Evolutionary conservation across 306 rosid genomes (phyloP), one percentile per base, ranked within the genome.

Genomic region (Cucumis cinereus): DNA sequence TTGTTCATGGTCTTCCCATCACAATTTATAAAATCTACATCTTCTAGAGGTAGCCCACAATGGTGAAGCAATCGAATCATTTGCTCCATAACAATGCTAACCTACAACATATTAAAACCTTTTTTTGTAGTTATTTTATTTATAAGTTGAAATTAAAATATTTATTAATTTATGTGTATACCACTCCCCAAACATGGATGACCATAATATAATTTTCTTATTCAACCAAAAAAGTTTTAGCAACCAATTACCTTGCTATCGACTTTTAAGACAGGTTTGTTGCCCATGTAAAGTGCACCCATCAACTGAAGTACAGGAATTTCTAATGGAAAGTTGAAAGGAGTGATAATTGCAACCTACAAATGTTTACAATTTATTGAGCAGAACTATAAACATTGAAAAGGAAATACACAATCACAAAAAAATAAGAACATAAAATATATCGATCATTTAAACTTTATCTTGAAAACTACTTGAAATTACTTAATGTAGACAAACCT

Each of bases 211-310:
- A 2, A 58, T 58, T 58, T 58, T 23, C 35, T 61, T 26, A 15
- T 10, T 11, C 54, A 0, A 9, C 4, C 6, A 22, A 10, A 40
- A 20, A 19, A 38, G n/a, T n/a, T n/a, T n/a, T n/a, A 40, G 2
- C 26, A 11, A 2, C 62, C 41, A 45, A 45, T 45, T 83, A 90
- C 97, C 95, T 94, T 94, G 92, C 91, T 90, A 80, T 94, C 99
- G 22, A 92, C 99, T 94, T 94, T 94, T 75, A 94, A 89, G 79
- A 89, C 74, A 41, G 99, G 96, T 41, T 94, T 94, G 92, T 94
- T 94, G 79, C 99, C 99, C 99, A 94, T 94, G 76, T 90, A 94
- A 69, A 94, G 96, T 59, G 99, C 96, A 76, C 99, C 97, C 99
- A 94, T 94, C 86, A 94, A 56, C 85, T 94, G 99, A 84, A 94